Percentiles rank a stretch among this genome's conserved stretches.
Evolutionary conservation across 352 stramenopile genomes (phyloP).

Genomic region (Pythium plurisporium): DNA sequence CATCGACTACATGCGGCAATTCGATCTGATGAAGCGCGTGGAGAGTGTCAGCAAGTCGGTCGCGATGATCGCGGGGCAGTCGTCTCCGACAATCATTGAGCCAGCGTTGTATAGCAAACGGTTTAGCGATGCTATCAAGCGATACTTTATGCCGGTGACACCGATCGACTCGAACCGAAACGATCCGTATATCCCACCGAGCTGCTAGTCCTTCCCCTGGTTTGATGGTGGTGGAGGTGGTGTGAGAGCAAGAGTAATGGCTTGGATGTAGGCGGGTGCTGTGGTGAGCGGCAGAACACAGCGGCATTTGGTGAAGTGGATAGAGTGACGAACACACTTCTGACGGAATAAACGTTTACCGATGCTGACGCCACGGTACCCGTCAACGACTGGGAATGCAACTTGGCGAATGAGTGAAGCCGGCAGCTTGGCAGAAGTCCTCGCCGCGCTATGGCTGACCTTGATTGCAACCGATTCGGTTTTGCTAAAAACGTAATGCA

Average conservation of each 20-base stretch:
- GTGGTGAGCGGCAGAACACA: slow-evolving; percentile 56
- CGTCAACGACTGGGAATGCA: slow-evolving; percentile 44
- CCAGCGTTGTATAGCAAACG: slow-evolving; percentile 94
- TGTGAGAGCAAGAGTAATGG: slow-evolving; percentile 37
- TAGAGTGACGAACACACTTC: slow-evolving; percentile 49
- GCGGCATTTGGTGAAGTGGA: slow-evolving; percentile 51
- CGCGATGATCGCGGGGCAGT: slow-evolving; percentile 97
- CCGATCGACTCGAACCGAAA: slow-evolving; percentile 52
- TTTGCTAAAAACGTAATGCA: slow-evolving; percentile 40
- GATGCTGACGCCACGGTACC: slow-evolving; percentile 46
- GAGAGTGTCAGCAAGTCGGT: slow-evolving; percentile 98
- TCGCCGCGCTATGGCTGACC: neutral
- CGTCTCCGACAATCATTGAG: slow-evolving; percentile 98
- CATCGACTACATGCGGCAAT: slow-evolving; percentile 99
- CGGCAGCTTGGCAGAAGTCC: neutral
- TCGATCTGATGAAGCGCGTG: slow-evolving; percentile 99
- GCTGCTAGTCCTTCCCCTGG: neutral
- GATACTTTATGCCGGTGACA: slow-evolving; percentile 97
- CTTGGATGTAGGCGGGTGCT: slow-evolving; percentile 49
- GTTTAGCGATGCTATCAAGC: slow-evolving; percentile 93
- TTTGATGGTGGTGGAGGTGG: slow-evolving; percentile 12
- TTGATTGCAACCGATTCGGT: slow-evolving; percentile 10
- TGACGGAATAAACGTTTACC: slow-evolving; percentile 48
- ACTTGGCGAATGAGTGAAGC: slow-evolving; percentile 12
- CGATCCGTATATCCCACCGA: slow-evolving; percentile 7